phyloP scores from a whole-genome alignment of 2,329 filamentous ascomycete species.

The Fusarium acutatum region DNA sequence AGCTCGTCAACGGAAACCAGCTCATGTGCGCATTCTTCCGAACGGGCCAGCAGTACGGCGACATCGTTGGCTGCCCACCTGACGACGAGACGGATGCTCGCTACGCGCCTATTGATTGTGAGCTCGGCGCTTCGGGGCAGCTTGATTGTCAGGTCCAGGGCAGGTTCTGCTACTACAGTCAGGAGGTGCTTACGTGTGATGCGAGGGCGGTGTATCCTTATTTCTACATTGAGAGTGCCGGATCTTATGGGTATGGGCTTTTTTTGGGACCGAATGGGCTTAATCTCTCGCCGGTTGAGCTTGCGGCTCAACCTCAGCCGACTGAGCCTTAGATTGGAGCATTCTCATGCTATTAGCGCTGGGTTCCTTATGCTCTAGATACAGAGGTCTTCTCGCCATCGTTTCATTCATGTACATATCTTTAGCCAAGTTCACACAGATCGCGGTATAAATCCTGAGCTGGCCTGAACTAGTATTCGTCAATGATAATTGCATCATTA shows the following conservation, averaged over 20 bases:
- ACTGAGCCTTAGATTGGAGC: background rate
- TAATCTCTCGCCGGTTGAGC: background rate
- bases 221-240: background rate
- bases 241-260: background rate
- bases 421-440: background rate
- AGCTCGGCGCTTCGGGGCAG: background rate
- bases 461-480: background rate
- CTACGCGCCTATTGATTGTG: rapidly evolving
- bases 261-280: background rate
- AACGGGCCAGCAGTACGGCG: background rate
- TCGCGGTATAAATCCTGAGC: background rate
- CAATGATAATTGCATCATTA: too few species aligned
- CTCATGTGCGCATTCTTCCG: background rate
- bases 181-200: background rate
- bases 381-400: background rate
- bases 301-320: background rate
- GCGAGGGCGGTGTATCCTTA: background rate
- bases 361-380: background rate
- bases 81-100: rapidly evolving
- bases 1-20: background rate
- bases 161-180: background rate
- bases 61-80: background rate
- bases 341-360: too few species aligned
- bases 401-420: background rate
- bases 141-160: background rate